Percentiles rank a stretch among this genome's conserved stretches.
These are phyloP conservation scores for Cercospora sp. DNA, from an alignment of 2,329 filamentous ascomycete species.

Conservation along the genomic window DNA sequence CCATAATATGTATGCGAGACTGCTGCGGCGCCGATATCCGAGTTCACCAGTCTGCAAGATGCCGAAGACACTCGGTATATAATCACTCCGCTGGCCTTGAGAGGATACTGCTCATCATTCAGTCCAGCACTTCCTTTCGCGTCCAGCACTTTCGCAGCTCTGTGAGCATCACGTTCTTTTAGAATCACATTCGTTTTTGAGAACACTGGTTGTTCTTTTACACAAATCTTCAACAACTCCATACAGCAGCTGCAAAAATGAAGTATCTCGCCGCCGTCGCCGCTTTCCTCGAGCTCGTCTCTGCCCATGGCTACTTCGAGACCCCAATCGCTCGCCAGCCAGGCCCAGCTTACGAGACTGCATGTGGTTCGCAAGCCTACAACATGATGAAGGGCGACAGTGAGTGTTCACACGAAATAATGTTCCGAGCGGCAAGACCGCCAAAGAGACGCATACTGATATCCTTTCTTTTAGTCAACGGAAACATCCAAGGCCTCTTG, in stretches of 20 bases:
- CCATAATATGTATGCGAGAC: constrained; percentile 16
- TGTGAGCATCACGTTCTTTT: constrained; percentile 22
- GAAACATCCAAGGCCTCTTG: constrained; percentile 58
- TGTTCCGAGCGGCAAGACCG: background rate
- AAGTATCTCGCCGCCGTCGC: constrained; percentile 43
- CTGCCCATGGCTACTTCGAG: constrained; percentile 56
- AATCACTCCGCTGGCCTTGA: background rate
- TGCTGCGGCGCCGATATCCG: background rate
- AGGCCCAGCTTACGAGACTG: constrained; percentile 52
- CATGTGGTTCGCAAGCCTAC: constrained; percentile 57
- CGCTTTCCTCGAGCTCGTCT: constrained; percentile 49
- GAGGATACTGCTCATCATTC: background rate
- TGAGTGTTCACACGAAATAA: no score
- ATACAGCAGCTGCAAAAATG: constrained; percentile 12
- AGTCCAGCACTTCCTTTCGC: background rate
- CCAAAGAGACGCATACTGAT: background rate
- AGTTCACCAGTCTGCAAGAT: background rate
- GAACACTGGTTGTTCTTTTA: constrained; percentile 20
- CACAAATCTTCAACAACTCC: background rate
- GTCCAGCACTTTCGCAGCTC: constrained; percentile 13
- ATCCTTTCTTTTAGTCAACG: constrained; percentile 42
- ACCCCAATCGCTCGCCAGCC: constrained; percentile 52
- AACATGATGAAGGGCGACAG: constrained; percentile 55
- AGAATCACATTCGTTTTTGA: constrained; percentile 17
- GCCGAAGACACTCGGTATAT: background rate